Percentiles rank a stretch among this genome's conserved stretches.
phyloP scores from a whole-genome alignment of 305 asterid species.

The Fraxinus velutina region DNA sequence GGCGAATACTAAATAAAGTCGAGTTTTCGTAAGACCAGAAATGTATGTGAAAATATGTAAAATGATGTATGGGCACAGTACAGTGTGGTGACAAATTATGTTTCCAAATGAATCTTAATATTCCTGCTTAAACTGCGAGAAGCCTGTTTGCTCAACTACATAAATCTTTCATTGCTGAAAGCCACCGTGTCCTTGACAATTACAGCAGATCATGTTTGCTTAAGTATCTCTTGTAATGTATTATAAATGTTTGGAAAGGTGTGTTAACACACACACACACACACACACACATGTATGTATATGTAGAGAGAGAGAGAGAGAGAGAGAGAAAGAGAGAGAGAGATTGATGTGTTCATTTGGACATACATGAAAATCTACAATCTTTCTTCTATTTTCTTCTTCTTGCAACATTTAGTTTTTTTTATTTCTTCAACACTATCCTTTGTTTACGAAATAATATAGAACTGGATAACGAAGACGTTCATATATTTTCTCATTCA shows the following conservation, averaged over 20 bases:
- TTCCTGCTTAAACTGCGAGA: not conserved
- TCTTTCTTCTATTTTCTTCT: too few species aligned
- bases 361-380: too few species aligned
- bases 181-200: not conserved
- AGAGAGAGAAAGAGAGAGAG: too few species aligned
- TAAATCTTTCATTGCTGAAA: not conserved
- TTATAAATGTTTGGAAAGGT: not conserved
- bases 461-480: too few species aligned
- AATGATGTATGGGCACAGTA: not conserved
- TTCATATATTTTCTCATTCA: too few species aligned
- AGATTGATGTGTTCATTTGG: too few species aligned
- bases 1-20: constrained; percentile 13
- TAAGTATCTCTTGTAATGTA: not conserved
- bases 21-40: not conserved
- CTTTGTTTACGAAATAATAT: too few species aligned
- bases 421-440: too few species aligned
- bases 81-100: not conserved
- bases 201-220: not conserved
- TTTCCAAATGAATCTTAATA: not conserved
- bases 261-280: not conserved
- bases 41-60: constrained; percentile 5
- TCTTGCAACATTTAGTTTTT: too few species aligned
- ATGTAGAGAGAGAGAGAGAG: too few species aligned
- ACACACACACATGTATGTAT: too few species aligned
- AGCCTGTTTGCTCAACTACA: not conserved